Evolutionary conservation across 2,329 filamentous ascomycete genomes (phyloP), one percentile per base, ranked within the genome.

Genomic region (Monosporascus sp.): DNA sequence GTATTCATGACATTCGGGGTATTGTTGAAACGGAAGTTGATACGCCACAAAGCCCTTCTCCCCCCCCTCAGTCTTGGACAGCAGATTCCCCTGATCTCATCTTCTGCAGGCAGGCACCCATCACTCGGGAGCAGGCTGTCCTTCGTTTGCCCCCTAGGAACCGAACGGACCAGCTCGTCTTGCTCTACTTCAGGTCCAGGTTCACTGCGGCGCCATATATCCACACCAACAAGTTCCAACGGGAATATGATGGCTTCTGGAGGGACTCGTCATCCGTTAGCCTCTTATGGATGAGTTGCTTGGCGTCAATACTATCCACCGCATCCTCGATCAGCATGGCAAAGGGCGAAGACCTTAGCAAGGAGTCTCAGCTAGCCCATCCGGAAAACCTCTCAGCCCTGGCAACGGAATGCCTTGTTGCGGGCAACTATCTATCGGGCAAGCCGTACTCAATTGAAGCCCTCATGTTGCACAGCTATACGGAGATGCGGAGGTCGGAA

Each of bases 231-330:
- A 70, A 78, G 59, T 81, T 81, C 51, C 71, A 75, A 57, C 69
- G 75, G 3, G 70, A 74, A 39, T 80, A 79, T 58, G 72, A 74
- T 41, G 68, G 67, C 5, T 78, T 80, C 56, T 79, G 77, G 77
- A 57, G 59, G 25, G 60, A 69, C 3, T 72, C 75, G 1, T 58
- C 64, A 4, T 63, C 65, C 0, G 65, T 72, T 3, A 73, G 70
- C 54, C 63, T 77, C 14, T 65, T 80, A 25, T 81, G 78, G 78
- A 65, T 78, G 45, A 79, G 76, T 57, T 74, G 77, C 39, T 65
- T 80, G 47, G 76, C 77, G 53, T 78, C 76, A 6, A 70, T 79
- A 47, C 57, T 80, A 39, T 69, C 68, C 54, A 68, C 70, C 4
- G 74, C 74, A 1, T 64, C 69, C 34, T 66, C 70, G 17, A 66